Evolutionary conservation across 2,329 filamentous ascomycete species (phyloP).

Genomic region (Beauveria sp.): DNA sequence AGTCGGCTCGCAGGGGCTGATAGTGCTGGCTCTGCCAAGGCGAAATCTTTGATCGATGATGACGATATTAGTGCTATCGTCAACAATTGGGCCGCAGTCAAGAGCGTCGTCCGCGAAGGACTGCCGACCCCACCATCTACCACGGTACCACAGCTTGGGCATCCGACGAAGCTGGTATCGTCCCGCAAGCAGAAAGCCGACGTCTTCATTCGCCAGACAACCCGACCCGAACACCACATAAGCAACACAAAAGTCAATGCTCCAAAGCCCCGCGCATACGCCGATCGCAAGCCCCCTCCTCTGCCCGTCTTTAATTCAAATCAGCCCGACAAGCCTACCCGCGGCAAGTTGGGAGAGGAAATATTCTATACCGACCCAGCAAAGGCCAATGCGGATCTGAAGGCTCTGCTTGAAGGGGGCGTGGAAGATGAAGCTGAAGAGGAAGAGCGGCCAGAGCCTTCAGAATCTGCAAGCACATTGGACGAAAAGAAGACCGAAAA

Average conservation of each 20-base stretch:
- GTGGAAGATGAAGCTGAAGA: conserved; percentile 66
- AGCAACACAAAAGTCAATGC: conserved; percentile 38
- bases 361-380: conserved; percentile 60
- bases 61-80: conserved; percentile 24
- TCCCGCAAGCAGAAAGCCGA: conserved; percentile 49
- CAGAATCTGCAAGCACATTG: neutral
- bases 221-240: conserved; percentile 50
- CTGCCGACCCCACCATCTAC: conserved; percentile 15
- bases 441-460: conserved; percentile 26
- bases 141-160: conserved; percentile 26
- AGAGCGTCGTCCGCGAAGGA: conserved; percentile 16
- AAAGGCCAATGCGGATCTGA: conserved; percentile 69
- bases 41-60: conserved; percentile 20
- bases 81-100: conserved; percentile 22
- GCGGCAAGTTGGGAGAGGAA: conserved; percentile 29
- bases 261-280: conserved; percentile 38
- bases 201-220: conserved; percentile 47
- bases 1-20: conserved; percentile 22
- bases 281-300: conserved; percentile 39
- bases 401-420: conserved; percentile 73
- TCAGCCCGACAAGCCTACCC: conserved; percentile 9
- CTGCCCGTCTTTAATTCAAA: conserved; percentile 42
- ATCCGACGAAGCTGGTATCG: conserved; percentile 37
- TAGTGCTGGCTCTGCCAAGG: conserved; percentile 11
- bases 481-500: neutral